Conservation (phyloP, 371 early-diverging fungal species). For the Entomophthora muscae region DNA sequence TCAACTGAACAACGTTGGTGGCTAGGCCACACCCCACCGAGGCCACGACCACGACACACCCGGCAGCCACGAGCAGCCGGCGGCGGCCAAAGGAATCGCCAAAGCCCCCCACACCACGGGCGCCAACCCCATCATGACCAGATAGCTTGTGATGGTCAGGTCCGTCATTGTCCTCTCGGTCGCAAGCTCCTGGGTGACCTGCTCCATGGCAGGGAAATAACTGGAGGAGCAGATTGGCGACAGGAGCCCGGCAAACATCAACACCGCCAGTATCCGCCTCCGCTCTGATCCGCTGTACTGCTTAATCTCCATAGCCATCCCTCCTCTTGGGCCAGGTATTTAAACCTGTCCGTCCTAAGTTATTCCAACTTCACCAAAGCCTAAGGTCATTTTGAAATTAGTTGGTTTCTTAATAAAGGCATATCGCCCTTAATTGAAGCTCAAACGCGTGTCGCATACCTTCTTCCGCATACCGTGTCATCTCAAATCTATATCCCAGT, state of each 20-base stretch:
- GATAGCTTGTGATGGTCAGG: constrained; percentile 30
- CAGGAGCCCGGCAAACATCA: background rate
- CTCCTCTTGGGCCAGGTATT: background rate
- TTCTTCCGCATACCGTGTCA: no score
- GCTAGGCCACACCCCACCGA: constrained; percentile 46
- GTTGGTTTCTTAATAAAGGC: no score
- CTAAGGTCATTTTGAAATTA: no score
- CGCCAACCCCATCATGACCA: constrained; percentile 32
- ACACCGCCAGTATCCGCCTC: background rate
- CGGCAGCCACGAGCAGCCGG: constrained; percentile 34
- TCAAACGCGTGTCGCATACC: no score
- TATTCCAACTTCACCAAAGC: no score
- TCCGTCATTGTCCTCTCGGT: constrained; percentile 27
- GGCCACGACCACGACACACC: constrained; percentile 28
- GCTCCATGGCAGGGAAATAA: constrained; percentile 30
- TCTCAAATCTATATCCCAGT: no score
- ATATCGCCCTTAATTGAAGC: no score
- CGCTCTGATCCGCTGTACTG: background rate
- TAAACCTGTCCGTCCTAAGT: background rate
- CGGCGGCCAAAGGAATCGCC: constrained; percentile 46
- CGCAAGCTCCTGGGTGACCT: constrained; percentile 24
- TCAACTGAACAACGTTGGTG: constrained; percentile 25
- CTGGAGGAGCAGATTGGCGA: constrained; percentile 2
- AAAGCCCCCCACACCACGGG: constrained; percentile 47
- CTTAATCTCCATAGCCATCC: background rate